A percentile compares a stretch with the other conserved stretches of the same genome.
These are phyloP conservation scores for Aspergillus aculeatus DNA, from an alignment of 2,329 filamentous ascomycete species.

Conservation along the genomic window DNA sequence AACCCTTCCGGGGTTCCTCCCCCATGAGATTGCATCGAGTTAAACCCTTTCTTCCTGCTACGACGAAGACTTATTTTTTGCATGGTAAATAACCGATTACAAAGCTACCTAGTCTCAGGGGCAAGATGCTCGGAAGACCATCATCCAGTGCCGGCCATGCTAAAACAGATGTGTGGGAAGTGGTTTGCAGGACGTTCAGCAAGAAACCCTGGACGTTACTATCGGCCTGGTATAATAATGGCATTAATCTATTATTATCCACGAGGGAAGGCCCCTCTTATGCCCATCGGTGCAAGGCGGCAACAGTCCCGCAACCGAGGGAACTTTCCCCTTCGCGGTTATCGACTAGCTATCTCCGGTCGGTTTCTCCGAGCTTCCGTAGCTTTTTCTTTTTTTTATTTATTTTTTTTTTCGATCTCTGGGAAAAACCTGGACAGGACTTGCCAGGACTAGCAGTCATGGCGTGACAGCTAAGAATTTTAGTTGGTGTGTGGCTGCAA, in stretches of 20 bases:
- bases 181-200: background rate
- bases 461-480: slow-evolving; percentile 22
- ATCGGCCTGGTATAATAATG: background rate
- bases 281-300: background rate
- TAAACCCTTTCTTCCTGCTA: background rate
- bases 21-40: background rate
- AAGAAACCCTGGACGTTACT: background rate
- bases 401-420: background rate
- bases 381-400: background rate
- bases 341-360: slow-evolving; percentile 11
- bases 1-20: background rate
- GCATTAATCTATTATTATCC: background rate
- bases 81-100: background rate
- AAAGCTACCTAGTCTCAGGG: background rate
- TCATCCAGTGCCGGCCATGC: background rate
- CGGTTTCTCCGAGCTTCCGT: slow-evolving; percentile 17
- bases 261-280: background rate
- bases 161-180: background rate
- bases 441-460: slow-evolving; percentile 7
- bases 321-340: background rate
- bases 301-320: background rate
- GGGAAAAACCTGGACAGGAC: background rate
- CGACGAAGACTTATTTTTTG: background rate
- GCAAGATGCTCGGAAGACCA: background rate
- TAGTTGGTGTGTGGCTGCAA: slow-evolving; percentile 16